Evolutionary conservation across 202 grass and related monocot genomes (phyloP).

Genomic region (Panicum hallii): DNA sequence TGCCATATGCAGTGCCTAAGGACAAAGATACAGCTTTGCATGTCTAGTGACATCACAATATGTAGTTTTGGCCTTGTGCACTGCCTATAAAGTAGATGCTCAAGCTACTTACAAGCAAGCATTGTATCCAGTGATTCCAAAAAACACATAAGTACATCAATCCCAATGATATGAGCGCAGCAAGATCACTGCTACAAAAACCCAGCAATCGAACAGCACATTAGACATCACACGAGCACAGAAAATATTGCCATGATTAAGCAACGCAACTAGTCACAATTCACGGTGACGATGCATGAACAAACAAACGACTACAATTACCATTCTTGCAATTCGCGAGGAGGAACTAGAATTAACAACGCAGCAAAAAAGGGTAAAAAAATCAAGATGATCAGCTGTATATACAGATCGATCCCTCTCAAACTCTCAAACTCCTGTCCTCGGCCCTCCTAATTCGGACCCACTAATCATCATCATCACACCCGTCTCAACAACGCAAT

Average conservation of each 20-base stretch:
- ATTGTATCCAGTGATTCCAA: no score
- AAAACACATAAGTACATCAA: neutral
- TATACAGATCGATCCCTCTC: slow-evolving; percentile 44
- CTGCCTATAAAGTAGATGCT: neutral
- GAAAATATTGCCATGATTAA: neutral
- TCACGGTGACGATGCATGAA: neutral
- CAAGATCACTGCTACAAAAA: slow-evolving; percentile 16
- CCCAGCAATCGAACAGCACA: neutral
- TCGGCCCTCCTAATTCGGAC: slow-evolving; percentile 50
- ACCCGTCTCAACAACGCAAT: slow-evolving; percentile 54
- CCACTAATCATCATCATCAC: slow-evolving; percentile 47
- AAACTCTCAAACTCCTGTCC: slow-evolving; percentile 21
- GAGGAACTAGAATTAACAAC: slow-evolving; percentile 22
- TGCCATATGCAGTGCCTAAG: neutral
- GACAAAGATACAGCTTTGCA: neutral
- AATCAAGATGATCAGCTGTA: slow-evolving; percentile 67
- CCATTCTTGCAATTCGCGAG: neutral
- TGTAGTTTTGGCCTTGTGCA: neutral
- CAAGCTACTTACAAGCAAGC: neutral
- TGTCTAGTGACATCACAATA: slow-evolving; percentile 9
- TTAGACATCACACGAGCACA: neutral
- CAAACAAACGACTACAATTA: neutral
- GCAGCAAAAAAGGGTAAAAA: slow-evolving; percentile 37
- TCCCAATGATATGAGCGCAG: neutral
- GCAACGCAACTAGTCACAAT: neutral